Evolutionary conservation across 2,329 filamentous ascomycete species (phyloP).

Genomic region (Epichloe sp.): DNA sequence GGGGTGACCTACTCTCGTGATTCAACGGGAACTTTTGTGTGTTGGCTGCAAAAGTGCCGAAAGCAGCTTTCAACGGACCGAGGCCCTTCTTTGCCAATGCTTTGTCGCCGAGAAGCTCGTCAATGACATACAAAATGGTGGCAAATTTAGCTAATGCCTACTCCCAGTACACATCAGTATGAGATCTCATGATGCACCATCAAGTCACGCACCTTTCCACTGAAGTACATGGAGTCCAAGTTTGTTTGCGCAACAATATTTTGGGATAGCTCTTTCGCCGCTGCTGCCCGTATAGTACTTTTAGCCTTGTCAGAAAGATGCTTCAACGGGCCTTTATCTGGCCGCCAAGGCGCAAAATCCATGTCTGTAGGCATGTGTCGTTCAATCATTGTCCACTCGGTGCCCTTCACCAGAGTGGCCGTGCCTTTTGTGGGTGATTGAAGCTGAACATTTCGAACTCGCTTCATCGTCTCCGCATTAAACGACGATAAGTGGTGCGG

Average conservation of each 20-base stretch:
- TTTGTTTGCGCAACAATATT: slow-evolving; percentile 62
- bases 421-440: slow-evolving; percentile 84
- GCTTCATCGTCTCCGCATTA: slow-evolving; percentile 38
- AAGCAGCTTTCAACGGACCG: slow-evolving; percentile 49
- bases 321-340: slow-evolving; percentile 33
- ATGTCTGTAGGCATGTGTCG: slow-evolving; percentile 57
- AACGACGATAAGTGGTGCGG: slow-evolving; percentile 78
- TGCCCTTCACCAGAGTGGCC: slow-evolving; percentile 57
- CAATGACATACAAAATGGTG: slow-evolving; percentile 49
- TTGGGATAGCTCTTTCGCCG: slow-evolving; percentile 61
- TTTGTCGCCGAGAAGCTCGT: slow-evolving; percentile 48
- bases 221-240: slow-evolving; percentile 82
- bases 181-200: neutral
- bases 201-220: slow-evolving; percentile 52
- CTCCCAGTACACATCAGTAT: neutral
- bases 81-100: slow-evolving; percentile 45
- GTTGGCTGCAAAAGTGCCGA: slow-evolving; percentile 54
- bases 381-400: slow-evolving; percentile 70
- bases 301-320: slow-evolving; percentile 41
- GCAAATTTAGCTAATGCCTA: slow-evolving; percentile 66
- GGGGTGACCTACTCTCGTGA: slow-evolving; percentile 41
- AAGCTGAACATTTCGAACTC: slow-evolving; percentile 44
- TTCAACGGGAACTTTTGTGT: slow-evolving; percentile 52
- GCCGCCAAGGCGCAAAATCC: slow-evolving; percentile 67
- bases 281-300: slow-evolving; percentile 44